These are phyloP conservation scores for Carpinus viminea DNA, from an alignment of 306 rosid genomes.

Conservation along the genomic window DNA sequence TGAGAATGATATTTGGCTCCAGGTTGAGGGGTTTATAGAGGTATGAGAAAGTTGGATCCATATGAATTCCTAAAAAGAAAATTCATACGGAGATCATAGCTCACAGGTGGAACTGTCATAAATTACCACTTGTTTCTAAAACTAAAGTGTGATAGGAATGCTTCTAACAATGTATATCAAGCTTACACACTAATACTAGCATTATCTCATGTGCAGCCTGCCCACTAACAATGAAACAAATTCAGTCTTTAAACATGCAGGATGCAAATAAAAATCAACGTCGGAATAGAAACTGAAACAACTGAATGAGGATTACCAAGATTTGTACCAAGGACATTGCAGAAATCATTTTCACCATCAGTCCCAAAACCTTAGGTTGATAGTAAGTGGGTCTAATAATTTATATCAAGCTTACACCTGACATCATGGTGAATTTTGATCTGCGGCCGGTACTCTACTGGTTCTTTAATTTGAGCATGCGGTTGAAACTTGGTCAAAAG, in stretches of 20 bases:
- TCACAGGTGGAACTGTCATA: not conserved
- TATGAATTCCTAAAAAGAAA: not conserved
- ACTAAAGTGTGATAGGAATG: not conserved
- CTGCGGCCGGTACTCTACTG: not conserved
- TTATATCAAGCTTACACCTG: not conserved
- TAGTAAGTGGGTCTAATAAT: not conserved
- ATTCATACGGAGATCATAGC: not conserved
- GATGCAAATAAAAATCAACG: not conserved
- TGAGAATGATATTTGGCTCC: conserved; percentile 1
- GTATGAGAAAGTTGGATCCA: conserved; percentile 1
- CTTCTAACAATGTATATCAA: not conserved
- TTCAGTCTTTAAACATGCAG: not conserved
- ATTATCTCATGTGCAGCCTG: not conserved
- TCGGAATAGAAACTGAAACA: not conserved
- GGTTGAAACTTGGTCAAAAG: not conserved
- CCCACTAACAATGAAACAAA: not conserved
- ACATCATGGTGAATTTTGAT: not conserved
- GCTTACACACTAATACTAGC: not conserved
- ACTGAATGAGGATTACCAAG: not conserved
- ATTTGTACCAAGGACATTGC: not conserved
- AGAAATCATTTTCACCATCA: not conserved
- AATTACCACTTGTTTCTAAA: not conserved
- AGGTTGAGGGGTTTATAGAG: not conserved
- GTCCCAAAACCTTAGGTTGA: not conserved
- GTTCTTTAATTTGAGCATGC: not conserved